phyloP scores from a whole-genome alignment of 2,329 filamentous ascomycete genomes.

The Coniella vitis region DNA sequence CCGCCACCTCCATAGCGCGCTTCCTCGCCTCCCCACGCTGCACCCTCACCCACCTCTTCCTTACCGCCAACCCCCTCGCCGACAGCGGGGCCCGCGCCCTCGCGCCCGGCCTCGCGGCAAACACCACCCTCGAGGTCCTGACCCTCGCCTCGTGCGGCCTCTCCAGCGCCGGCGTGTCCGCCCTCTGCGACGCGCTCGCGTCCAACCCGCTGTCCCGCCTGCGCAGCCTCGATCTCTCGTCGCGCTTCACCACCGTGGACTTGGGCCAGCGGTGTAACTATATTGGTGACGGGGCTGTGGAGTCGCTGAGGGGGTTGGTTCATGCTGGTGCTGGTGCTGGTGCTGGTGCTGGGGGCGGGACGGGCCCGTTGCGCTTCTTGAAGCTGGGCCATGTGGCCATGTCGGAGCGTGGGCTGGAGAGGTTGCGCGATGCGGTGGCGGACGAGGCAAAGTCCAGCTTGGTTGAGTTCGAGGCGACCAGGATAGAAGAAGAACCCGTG shows the following conservation, averaged over 20 bases:
- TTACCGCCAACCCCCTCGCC: constrained; percentile 34
- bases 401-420: not conserved
- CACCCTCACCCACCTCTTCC: constrained; percentile 29
- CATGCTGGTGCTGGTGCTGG: no score
- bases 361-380: not conserved
- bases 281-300: not conserved
- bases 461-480: not conserved
- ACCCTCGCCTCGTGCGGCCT: constrained; percentile 3
- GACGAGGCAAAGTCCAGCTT: not conserved
- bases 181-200: not conserved
- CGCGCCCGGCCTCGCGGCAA: constrained; percentile 23
- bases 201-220: not conserved
- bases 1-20: constrained; percentile 24
- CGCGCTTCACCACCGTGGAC: constrained; percentile 3
- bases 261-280: constrained; percentile 5
- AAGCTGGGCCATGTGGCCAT: not conserved
- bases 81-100: constrained; percentile 23
- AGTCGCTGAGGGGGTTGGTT: not conserved
- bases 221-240: constrained; percentile 1
- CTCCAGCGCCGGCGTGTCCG: not conserved
- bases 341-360: no score
- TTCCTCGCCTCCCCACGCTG: constrained; percentile 29
- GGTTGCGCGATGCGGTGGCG: not conserved
- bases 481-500: not conserved
- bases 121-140: constrained; percentile 3